Evolutionary conservation across 164 flowering plant species (phyloP).

Genomic region (Tetracentron sinense): DNA sequence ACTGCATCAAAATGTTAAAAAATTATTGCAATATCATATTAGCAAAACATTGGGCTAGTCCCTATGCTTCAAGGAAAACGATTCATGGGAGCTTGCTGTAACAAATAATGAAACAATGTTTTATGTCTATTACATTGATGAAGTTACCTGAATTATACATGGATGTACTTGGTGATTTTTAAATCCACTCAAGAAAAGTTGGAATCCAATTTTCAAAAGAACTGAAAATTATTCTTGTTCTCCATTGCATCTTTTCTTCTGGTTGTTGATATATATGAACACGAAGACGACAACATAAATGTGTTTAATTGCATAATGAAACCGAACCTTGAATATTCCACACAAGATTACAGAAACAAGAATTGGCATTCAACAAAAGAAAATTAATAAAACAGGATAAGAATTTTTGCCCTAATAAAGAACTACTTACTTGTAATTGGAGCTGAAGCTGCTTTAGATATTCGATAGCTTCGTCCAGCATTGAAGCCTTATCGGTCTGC

Average conservation of each 20-base stretch:
- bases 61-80: neutral
- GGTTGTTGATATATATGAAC: too few species aligned
- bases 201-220: too few species aligned
- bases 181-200: too few species aligned
- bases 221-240: too few species aligned
- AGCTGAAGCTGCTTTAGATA: conserved; percentile 89
- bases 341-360: neutral
- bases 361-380: neutral
- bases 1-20: neutral
- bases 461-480: conserved; percentile 89
- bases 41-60: neutral
- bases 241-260: too few species aligned
- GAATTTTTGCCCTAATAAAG: neutral
- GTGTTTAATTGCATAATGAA: too few species aligned
- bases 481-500: conserved; percentile 84
- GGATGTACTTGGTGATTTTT: too few species aligned
- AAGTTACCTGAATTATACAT: too few species aligned
- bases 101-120: neutral
- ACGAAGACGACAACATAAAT: too few species aligned
- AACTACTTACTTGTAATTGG: conserved; percentile 68
- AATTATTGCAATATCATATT: neutral
- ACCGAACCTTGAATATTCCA: too few species aligned
- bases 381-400: neutral
- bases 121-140: too few species aligned
- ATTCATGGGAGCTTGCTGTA: neutral